These are phyloP conservation scores for Conoideocrella luteorostrata DNA, from an alignment of 2,329 filamentous ascomycete genomes.

Conservation along the genomic window DNA sequence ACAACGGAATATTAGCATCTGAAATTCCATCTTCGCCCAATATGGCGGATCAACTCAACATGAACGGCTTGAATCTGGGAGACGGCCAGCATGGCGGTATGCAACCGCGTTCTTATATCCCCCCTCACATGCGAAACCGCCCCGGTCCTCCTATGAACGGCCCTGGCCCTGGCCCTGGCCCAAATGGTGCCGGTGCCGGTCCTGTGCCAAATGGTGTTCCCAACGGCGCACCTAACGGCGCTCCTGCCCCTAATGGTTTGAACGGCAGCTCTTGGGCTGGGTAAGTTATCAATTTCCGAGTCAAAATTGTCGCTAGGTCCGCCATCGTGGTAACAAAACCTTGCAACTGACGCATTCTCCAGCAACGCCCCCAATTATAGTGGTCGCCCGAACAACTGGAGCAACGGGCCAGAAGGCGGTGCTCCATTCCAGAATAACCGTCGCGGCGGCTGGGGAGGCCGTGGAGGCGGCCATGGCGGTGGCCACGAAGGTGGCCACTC, in stretches of 20 bases:
- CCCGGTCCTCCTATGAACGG: constrained; percentile 12
- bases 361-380: constrained; percentile 16
- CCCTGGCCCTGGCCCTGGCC: constrained; percentile 13
- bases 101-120: constrained; percentile 66
- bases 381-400: constrained; percentile 29
- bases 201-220: constrained; percentile 13
- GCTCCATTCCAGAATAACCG: constrained; percentile 20
- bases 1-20: background rate
- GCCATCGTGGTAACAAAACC: too few species aligned
- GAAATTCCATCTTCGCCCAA: constrained; percentile 32
- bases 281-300: constrained; percentile 31
- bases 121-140: constrained; percentile 70
- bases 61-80: constrained; percentile 65
- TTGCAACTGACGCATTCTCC: too few species aligned
- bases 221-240: constrained; percentile 15
- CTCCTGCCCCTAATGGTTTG: constrained; percentile 17
- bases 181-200: constrained; percentile 34
- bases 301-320: too few species aligned
- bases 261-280: constrained; percentile 51
- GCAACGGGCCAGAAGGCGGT: constrained; percentile 17
- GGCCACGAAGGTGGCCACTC: constrained; percentile 40
- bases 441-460: constrained; percentile 26
- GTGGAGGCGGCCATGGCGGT: constrained; percentile 27
- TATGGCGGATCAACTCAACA: constrained; percentile 82
- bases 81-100: constrained; percentile 21